Evolutionary conservation across 768 basidiomycete species (phyloP).

Genomic region (Tricholoma hemisulphureum): DNA sequence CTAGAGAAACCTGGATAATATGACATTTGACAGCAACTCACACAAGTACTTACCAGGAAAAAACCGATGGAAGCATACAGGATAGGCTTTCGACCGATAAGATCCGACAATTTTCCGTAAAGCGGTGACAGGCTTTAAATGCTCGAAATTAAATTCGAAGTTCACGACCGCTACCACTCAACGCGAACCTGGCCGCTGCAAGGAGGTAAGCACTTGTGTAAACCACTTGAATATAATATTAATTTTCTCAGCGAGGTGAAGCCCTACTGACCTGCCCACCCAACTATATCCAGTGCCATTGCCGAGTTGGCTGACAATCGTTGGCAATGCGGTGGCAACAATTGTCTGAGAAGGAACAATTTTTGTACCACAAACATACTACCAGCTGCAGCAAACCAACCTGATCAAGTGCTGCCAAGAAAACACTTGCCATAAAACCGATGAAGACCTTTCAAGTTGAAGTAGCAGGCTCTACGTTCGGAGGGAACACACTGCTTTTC

Average conservation of each 20-base stretch:
- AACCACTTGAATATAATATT: constrained; percentile 5
- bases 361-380: neutral
- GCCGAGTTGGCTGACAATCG: constrained; percentile 64
- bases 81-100: constrained; percentile 59
- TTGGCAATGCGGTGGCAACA: constrained; percentile 74
- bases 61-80: constrained; percentile 62
- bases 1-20: constrained; percentile 30
- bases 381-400: constrained; percentile 27
- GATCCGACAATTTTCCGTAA: constrained; percentile 77
- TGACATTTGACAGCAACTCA: neutral
- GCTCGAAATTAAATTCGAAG: neutral
- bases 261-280: constrained; percentile 58
- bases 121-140: constrained; percentile 56
- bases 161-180: neutral
- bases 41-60: constrained; percentile 54
- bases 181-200: constrained; percentile 48
- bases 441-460: constrained; percentile 51
- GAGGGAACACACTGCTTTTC: neutral
- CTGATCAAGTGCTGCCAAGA: constrained; percentile 61
- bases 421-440: constrained; percentile 45
- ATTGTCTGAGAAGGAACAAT: constrained; percentile 46
- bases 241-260: neutral
- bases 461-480: neutral
- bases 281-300: constrained; percentile 67
- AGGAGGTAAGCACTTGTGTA: constrained; percentile 69